Base-by-base conservation (phyloP, 208 protist species). In the Leishmania amazonensis region DNA sequence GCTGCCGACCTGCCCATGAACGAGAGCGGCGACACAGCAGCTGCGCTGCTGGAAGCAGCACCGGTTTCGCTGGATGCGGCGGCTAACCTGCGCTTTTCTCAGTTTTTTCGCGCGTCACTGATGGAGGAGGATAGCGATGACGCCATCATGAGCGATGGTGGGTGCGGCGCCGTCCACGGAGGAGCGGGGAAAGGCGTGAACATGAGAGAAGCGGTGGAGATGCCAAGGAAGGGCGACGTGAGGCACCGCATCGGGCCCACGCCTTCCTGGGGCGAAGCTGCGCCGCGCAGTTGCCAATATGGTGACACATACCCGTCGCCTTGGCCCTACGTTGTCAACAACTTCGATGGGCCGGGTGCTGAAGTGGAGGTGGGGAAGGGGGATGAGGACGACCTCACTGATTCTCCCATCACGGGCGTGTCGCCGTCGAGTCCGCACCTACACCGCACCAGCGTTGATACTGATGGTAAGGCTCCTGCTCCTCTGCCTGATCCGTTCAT, bases 61-160 rank as follows among this genome's bases (percentile, higher is more conserved):
- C 78, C 83, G 58, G 72, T 45, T 4, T 54, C 53, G 53, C 71
- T 85, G 17, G 73, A 85, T 38, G 78, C 68, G 42, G 64, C 35
- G 31, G 53, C 60, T 13, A 40, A 78, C 38, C 74, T 85, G 40
- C 78, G 45, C 45, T 85, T 78, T 70, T 47, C 83, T 28, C 17
- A 58, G 42, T 35, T 35, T 35, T 85, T 85, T 8, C 74, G 74
- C n/a, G 65, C 71, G 3, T 68, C 60, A 21, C 51, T 85, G 7
- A 67, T 68, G 45, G 79, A 31, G 24, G 24, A 49, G 2, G 68
- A 45, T 6, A 60, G 49, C 11, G 75, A 24, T 19, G 81, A 68
- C 21, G 45, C 49, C 13, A 5, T 11, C 17, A 38, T 42, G 28
- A 38, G 28, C 40, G 68, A 62, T 57, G 28, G 47, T 7, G 17